Base-by-base conservation (phyloP, 805 yeast species). In the Wickerhamiella siamensis region DNA sequence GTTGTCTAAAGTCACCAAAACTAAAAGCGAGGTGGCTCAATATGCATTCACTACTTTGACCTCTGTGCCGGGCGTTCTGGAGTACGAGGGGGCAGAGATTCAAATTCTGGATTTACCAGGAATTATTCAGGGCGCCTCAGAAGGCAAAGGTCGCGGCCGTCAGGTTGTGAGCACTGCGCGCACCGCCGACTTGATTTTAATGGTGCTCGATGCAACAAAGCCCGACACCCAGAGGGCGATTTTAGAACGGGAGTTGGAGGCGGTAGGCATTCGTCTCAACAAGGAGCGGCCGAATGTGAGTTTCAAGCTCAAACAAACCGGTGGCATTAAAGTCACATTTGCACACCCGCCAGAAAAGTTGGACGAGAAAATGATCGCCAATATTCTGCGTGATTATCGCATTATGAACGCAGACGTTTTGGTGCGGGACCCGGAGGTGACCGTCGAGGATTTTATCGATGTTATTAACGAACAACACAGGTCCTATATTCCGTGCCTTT, bases 101-200 rank as follows among this genome's bases (percentile, higher is more conserved):
- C 98, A 88, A 64, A 79, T 91, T 50, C 88, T 88, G n/a, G 98
- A 88, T 70, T 65, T 88, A 40, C 98, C 98, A 1, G 98, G 98
- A 60, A 88, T 88, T 52, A 88, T 88, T 44, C 83, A 83, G 58
- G 97, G 97, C 35, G 97, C 97, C 3, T 71, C 93, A 29, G 95
- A 83, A 57, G 97, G 97, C 54, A 87, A 87, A 61, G 98, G 98
- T 53, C 75, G 98, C 61, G 97, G 97, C 43, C 72, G 95, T 53
- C 97, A 91, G 60, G 97, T 91, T 33, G 87, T 88, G 49, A 81
- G 97, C 2, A 91, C 95, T 0, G 94, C 96, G 0, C 79, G 91
- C 59, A 88, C 97, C 0, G 86, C 95, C 0, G 97, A 91, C 57
- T 65, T 88, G 56, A 79, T 88, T 47, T 64, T 88, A 55, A 91